phyloP scores from a whole-genome alignment of 2,329 filamentous ascomycete genomes.

The Exophiala sideris region DNA sequence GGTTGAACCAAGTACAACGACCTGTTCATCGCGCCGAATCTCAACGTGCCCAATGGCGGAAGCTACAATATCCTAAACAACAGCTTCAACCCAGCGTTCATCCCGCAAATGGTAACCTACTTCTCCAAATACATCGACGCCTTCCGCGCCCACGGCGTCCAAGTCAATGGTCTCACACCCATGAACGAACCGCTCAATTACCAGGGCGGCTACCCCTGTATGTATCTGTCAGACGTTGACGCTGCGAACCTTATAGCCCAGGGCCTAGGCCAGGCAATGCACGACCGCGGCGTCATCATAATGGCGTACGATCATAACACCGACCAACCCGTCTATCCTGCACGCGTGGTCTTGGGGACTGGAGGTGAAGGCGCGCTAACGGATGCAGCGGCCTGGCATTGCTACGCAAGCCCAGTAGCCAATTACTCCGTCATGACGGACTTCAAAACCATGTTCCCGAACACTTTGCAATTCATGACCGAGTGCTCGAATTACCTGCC shows the following conservation, averaged over 20 bases:
- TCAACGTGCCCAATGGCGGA: slow-evolving; percentile 25
- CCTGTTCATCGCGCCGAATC: slow-evolving; percentile 26
- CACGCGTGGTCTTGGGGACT: slow-evolving; percentile 29
- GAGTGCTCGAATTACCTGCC: slow-evolving; percentile 37
- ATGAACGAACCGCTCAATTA: slow-evolving; percentile 41
- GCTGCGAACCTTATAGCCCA: slow-evolving; percentile 34
- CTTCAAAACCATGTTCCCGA: slow-evolving; percentile 35
- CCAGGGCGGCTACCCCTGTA: slow-evolving; percentile 37
- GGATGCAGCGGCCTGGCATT: slow-evolving; percentile 39
- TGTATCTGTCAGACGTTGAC: slow-evolving; percentile 38
- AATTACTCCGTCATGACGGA: slow-evolving; percentile 36
- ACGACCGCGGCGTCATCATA: slow-evolving; percentile 29
- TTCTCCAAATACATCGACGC: slow-evolving; percentile 40
- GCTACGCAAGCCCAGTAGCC: slow-evolving; percentile 35
- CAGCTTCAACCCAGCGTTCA: slow-evolving; percentile 30
- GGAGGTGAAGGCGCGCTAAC: slow-evolving; percentile 32
- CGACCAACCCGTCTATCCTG: slow-evolving; percentile 35
- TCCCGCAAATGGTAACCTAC: slow-evolving; percentile 34
- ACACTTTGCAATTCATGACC: slow-evolving; percentile 39
- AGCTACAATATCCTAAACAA: slow-evolving; percentile 23
- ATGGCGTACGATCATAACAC: slow-evolving; percentile 42
- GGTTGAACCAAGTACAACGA: slow-evolving; percentile 44
- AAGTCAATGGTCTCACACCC: slow-evolving; percentile 37
- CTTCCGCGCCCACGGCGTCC: slow-evolving; percentile 33
- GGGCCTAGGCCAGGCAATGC: slow-evolving; percentile 32